phyloP scores from a whole-genome alignment of 2,329 filamentous ascomycete genomes.

The Dactylellina haptotyla region DNA sequence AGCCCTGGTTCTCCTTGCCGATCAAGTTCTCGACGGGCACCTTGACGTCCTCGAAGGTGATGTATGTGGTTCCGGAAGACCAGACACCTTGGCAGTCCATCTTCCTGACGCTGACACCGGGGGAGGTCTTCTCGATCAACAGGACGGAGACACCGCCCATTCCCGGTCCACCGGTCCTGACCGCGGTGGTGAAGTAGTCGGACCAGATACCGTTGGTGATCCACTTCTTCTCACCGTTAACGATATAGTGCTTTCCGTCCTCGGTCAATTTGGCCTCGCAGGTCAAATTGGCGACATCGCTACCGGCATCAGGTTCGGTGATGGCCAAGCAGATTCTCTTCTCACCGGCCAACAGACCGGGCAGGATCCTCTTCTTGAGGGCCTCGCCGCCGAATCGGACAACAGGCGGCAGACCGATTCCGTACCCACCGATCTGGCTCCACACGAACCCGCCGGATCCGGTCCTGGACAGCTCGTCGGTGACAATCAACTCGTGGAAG shows the following conservation, averaged over 20 bases:
- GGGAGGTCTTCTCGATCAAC: conserved; percentile 84
- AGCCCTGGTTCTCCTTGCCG: conserved; percentile 97
- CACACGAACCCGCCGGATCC: conserved; percentile 94
- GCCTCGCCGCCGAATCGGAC: conserved; percentile 90
- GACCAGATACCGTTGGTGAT: conserved; percentile 97
- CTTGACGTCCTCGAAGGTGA: conserved; percentile 99
- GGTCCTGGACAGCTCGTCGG: conserved; percentile 88
- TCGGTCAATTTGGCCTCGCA: conserved; percentile 95
- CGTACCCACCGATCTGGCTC: conserved; percentile 96
- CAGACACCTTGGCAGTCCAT: conserved; percentile 99
- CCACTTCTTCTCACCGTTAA: conserved; percentile 99
- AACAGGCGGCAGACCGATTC: conserved; percentile 90
- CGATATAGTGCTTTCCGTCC: conserved; percentile 98
- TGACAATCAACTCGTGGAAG: conserved; percentile 96
- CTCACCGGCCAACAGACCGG: conserved; percentile 86
- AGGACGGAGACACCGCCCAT: conserved; percentile 94
- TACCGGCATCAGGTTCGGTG: conserved; percentile 94
- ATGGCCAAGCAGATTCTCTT: conserved; percentile 98
- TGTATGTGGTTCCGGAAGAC: conserved; percentile 93
- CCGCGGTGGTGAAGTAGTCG: conserved; percentile 97
- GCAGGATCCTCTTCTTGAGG: conserved; percentile 86
- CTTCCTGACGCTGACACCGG: conserved; percentile 87
- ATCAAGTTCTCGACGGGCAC: conserved; percentile 98
- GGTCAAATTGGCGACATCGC: conserved; percentile 91
- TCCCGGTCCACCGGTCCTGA: conserved; percentile 84